Evolutionary conservation across 2,329 filamentous ascomycete species (phyloP), one percentile per base, ranked within the genome.

Genomic region (Orbilia oligospora): DNA sequence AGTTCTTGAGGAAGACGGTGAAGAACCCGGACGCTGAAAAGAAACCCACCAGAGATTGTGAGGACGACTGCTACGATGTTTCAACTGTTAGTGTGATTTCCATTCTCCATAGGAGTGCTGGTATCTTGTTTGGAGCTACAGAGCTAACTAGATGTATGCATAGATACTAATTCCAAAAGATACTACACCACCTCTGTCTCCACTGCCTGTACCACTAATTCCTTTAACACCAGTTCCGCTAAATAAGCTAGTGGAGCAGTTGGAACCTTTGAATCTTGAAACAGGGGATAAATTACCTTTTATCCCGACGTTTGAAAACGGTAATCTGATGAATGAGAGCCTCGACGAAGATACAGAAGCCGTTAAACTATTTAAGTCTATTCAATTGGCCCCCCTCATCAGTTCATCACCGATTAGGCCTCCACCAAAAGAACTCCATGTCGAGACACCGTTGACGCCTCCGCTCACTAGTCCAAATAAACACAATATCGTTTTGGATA

Each of bases 371-470:
- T 12, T 69, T 9, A 14, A 49, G 5, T 6, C 30, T 16, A 58
- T 72, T 27, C 51, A 63, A n/a, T 5, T 33, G 10, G 53, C 68
- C 1, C 22, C 33, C 1, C 33, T 44, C 24, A 65, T 65, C 18
- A 72, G 44, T 16, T 65, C 63, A n/a, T 72, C 75, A 1, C 75
- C 68, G 16, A 33, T 5, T 4, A 72, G 49, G 30, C 18, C 24
- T 5, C 46, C 48, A 9, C 30, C 58, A 6, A 44, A 36, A 10
- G 63, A 65, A n/a, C 14, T 68, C 2, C 44, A 22, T 10, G 48
- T 78, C 8, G 75, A 78, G 41, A 4, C 44, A 20, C 64, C 55
- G 1, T 41, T 78, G 6, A 72, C 75, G 2, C 75, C 75, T n/a
- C 75, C 68, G 5, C 18, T 68, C 9, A 78, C 68, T 12, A 65